Percentiles rank a stretch among this genome's conserved stretches.
phyloP scores from a whole-genome alignment of 208 protist species.

The Angomonas ambiguus region DNA sequence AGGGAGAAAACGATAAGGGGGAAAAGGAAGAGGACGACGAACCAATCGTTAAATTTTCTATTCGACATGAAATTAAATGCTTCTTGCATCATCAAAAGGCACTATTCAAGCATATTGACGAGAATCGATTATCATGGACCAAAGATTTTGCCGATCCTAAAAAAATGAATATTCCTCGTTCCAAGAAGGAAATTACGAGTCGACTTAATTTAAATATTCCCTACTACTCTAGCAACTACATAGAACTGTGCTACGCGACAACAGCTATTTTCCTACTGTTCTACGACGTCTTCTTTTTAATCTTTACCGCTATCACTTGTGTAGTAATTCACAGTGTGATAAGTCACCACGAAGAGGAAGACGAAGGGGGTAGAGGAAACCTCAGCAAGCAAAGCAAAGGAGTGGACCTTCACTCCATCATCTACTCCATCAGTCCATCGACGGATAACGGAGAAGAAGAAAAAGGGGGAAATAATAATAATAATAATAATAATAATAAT shows the following conservation, averaged over 20 bases:
- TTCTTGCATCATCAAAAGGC: not conserved
- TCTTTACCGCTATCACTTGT: constrained; percentile 28
- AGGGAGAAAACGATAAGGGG: not conserved
- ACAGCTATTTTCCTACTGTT: constrained; percentile 62
- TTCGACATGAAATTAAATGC: not conserved
- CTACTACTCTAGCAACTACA: constrained; percentile 79
- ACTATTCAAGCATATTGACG: constrained; percentile 26
- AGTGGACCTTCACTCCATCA: not conserved
- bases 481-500: no score
- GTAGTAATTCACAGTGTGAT: constrained; percentile 40
- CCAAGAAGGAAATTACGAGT: constrained; percentile 31
- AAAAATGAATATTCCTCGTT: constrained; percentile 38
- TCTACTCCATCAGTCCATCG: not conserved
- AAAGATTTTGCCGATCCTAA: constrained; percentile 56
- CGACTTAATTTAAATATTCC: constrained; percentile 82
- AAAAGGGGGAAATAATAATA: no score
- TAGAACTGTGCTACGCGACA: constrained; percentile 49
- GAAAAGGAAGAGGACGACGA: not conserved
- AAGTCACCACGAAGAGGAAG: constrained; percentile 9
- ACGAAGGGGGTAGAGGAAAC: no score
- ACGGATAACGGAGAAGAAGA: no score
- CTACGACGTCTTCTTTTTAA: constrained; percentile 54
- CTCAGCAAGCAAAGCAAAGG: no score
- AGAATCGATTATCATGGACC: constrained; percentile 67
- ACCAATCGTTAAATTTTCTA: constrained; percentile 3